Evolutionary conservation across 495 filamentous ascomycete genomes (phyloP).

Genomic region (Corynascus novoguineensis): DNA sequence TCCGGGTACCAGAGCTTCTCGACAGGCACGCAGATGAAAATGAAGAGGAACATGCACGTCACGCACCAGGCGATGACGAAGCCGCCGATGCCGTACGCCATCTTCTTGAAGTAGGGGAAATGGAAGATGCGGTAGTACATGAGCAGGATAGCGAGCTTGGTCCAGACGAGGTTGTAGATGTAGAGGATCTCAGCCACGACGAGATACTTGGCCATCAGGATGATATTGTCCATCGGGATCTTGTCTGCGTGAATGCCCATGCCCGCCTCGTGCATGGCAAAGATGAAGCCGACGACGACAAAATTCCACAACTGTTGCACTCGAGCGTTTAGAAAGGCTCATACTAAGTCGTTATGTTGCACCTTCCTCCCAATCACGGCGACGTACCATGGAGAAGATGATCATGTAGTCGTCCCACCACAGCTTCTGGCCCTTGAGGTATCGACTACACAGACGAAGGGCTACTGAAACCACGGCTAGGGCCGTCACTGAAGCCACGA

Average conservation of each 20-base stretch:
- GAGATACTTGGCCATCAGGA: conserved; percentile 13
- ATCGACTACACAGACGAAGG: conserved; percentile 1
- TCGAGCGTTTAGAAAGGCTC: not conserved
- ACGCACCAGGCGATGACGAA: conserved; percentile 12
- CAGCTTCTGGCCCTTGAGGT: conserved; percentile 10
- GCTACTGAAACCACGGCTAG: not conserved
- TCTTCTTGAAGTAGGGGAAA: conserved; percentile 15
- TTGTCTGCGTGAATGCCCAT: conserved; percentile 17
- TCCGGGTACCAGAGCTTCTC: conserved; percentile 15
- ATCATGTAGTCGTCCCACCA: conserved; percentile 17
- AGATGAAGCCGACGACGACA: conserved; percentile 12
- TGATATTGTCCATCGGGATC: conserved; percentile 4
- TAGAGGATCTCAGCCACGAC: conserved; percentile 13
- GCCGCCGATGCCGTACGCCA: conserved; percentile 12
- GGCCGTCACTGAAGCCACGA: conserved; percentile 7
- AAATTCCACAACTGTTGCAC: conserved; percentile 7
- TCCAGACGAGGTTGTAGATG: conserved; percentile 11
- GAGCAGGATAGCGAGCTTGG: conserved; percentile 9
- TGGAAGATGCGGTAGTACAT: conserved; percentile 17
- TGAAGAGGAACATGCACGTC: conserved; percentile 9
- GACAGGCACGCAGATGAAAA: conserved; percentile 14
- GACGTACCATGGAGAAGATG: conserved; percentile 11
- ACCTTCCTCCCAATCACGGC: no score
- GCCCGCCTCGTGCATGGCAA: conserved; percentile 11
- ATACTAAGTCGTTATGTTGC: no score